Conservation (phyloP, 148 eudicot genomes). For the Arbutus unedo region DNA sequence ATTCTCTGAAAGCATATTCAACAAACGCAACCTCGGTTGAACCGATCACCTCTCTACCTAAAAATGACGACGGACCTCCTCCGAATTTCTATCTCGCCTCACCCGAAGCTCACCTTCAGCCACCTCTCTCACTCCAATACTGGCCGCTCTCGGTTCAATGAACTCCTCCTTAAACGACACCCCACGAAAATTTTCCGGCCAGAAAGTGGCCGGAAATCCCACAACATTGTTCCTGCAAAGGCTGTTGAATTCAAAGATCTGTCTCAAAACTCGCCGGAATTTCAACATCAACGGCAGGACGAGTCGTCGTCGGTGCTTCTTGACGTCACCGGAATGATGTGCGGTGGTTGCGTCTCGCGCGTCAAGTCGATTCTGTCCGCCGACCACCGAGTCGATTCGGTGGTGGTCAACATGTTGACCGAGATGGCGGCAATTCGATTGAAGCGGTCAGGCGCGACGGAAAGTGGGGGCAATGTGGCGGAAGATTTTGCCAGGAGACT, state of each 20-base stretch:
- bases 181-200: constrained; percentile 3
- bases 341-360: constrained; percentile 83
- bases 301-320: constrained; percentile 44
- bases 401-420: constrained; percentile 84
- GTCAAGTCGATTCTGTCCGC: constrained; percentile 57
- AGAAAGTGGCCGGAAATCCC: constrained; percentile 3
- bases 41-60: background rate
- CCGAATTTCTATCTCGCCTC: constrained; percentile 42
- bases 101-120: constrained; percentile 20
- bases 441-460: constrained; percentile 24
- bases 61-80: constrained; percentile 46
- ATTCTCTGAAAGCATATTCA: background rate
- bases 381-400: constrained; percentile 77
- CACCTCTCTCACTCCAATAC: constrained; percentile 14
- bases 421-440: constrained; percentile 79
- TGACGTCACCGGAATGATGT: constrained; percentile 90
- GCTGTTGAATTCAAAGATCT: constrained; percentile 39
- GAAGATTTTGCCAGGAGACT: constrained; percentile 65
- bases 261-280: background rate
- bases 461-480: constrained; percentile 29
- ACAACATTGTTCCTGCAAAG: constrained; percentile 25
- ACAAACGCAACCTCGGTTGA: background rate
- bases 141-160: constrained; percentile 17
- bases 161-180: constrained; percentile 19
- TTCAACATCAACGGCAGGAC: background rate